Percentiles rank a stretch among this genome's conserved stretches.
Evolutionary conservation across 495 filamentous ascomycete species (phyloP).

Genomic region (Ascobolus immersus): DNA sequence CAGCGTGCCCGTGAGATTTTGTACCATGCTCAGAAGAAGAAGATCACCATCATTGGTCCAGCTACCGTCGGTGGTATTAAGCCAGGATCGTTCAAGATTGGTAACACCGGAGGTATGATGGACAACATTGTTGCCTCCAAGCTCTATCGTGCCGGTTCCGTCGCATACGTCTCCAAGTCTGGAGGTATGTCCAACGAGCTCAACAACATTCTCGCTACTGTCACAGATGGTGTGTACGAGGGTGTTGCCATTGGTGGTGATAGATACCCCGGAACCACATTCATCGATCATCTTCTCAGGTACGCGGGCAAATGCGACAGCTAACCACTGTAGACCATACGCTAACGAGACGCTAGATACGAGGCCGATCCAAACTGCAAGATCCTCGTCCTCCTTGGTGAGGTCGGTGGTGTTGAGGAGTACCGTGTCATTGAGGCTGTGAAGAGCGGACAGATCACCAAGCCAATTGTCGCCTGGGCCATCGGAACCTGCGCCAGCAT

Average conservation of each 20-base stretch:
- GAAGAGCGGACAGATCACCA: slow-evolving; percentile 77
- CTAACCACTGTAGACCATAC: neutral
- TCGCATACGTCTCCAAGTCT: slow-evolving; percentile 98
- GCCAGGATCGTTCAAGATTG: slow-evolving; percentile 96
- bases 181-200: slow-evolving; percentile 99
- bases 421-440: slow-evolving; percentile 98
- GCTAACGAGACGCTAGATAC: slow-evolving; percentile 23
- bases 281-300: slow-evolving; percentile 91
- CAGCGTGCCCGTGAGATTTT: slow-evolving; percentile 92
- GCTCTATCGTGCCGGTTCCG: slow-evolving; percentile 95
- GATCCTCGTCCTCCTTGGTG: slow-evolving; percentile 82
- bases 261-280: slow-evolving; percentile 92
- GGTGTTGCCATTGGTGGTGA: slow-evolving; percentile 98
- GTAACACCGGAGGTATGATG: slow-evolving; percentile 99
- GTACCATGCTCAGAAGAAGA: slow-evolving; percentile 87
- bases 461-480: slow-evolving; percentile 96
- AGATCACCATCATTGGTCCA: slow-evolving; percentile 93
- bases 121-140: slow-evolving; percentile 99
- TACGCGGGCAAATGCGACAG: slow-evolving; percentile 2
- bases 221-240: slow-evolving; percentile 92
- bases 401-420: slow-evolving; percentile 97
- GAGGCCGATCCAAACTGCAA: slow-evolving; percentile 91
- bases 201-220: slow-evolving; percentile 96
- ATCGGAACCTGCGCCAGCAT: slow-evolving; percentile 97
- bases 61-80: slow-evolving; percentile 98